Conservation (phyloP, 1,139 yeast genomes). For the Hansenula sp. region DNA sequence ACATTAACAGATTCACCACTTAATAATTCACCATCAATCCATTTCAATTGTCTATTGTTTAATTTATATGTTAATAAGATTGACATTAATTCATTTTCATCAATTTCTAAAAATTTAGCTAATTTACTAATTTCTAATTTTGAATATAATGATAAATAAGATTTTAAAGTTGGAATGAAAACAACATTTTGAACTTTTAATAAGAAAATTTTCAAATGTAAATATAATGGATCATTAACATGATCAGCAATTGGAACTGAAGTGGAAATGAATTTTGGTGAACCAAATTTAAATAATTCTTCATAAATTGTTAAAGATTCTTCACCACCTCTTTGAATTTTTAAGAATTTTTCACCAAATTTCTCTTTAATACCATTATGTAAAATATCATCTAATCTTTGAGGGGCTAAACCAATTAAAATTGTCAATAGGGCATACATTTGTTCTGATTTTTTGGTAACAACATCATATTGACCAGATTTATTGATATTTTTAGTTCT, state of each 20-base stretch:
- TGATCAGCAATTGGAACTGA: slow-evolving; percentile 32
- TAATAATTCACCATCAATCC: slow-evolving; percentile 38
- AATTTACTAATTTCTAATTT: slow-evolving; percentile 41
- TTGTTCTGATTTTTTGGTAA: slow-evolving; percentile 45
- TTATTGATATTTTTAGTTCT: slow-evolving; percentile 41
- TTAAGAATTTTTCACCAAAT: slow-evolving; percentile 40
- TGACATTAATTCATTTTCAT: slow-evolving; percentile 26
- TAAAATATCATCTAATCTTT: slow-evolving; percentile 40
- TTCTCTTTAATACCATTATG: slow-evolving; percentile 40
- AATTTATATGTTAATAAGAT: slow-evolving; percentile 38
- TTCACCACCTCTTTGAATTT: slow-evolving; percentile 39
- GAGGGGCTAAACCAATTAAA: slow-evolving; percentile 41
- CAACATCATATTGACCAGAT: slow-evolving; percentile 41
- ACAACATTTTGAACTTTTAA: slow-evolving; percentile 35
- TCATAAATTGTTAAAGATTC: slow-evolving; percentile 37
- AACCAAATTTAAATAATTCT: slow-evolving; percentile 41
- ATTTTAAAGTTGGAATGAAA: slow-evolving; percentile 36
- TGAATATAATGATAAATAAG: slow-evolving; percentile 41
- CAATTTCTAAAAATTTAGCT: slow-evolving; percentile 36
- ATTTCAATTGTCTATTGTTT: slow-evolving; percentile 40
- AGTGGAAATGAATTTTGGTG: slow-evolving; percentile 45
- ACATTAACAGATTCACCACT: slow-evolving; percentile 36
- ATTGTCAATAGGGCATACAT: slow-evolving; percentile 46
- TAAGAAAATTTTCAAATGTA: slow-evolving; percentile 41
- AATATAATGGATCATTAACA: slow-evolving; percentile 35